Evolutionary conservation across 768 basidiomycete genomes (phyloP).

Genomic region (Fomitopsis serialis): DNA sequence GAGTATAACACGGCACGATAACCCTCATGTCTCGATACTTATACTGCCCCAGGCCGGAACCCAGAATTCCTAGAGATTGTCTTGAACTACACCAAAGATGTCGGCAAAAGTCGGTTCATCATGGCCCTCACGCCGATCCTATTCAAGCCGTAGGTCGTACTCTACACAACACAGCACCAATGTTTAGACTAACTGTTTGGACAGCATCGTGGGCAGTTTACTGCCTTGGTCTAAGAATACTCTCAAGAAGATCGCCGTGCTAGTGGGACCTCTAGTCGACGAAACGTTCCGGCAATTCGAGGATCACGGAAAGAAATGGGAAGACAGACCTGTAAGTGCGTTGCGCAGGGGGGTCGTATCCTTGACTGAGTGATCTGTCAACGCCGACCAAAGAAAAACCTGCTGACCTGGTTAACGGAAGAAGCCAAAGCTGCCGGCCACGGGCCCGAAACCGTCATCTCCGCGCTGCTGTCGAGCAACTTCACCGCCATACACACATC

Average conservation of each 20-base stretch:
- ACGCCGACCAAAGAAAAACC: slow-evolving; percentile 21
- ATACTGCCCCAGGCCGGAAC: slow-evolving; percentile 20
- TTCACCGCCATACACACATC: slow-evolving; percentile 19
- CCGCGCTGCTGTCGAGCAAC: slow-evolving; percentile 22
- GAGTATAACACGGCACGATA: slow-evolving; percentile 15
- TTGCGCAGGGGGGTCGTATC: not conserved
- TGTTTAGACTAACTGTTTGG: not conserved
- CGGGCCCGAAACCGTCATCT: slow-evolving; percentile 15
- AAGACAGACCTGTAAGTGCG: slow-evolving; percentile 27
- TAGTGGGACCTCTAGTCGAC: slow-evolving; percentile 25
- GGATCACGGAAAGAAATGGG: slow-evolving; percentile 22
- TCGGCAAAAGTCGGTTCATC: slow-evolving; percentile 18
- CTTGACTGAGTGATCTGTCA: not conserved
- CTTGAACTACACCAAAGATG: slow-evolving; percentile 27
- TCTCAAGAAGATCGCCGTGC: slow-evolving; percentile 6
- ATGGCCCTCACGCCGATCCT: slow-evolving; percentile 27
- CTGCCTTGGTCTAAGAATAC: slow-evolving; percentile 6
- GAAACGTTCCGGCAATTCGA: slow-evolving; percentile 19
- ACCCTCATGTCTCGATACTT: not conserved
- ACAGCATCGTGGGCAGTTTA: slow-evolving; percentile 15
- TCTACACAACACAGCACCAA: not conserved
- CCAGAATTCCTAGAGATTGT: slow-evolving; percentile 21
- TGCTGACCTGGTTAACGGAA: slow-evolving; percentile 29
- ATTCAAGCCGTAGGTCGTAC: slow-evolving; percentile 24
- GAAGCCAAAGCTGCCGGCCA: slow-evolving; percentile 14